Evolutionary conservation across 129 eudicot species (phyloP).

Genomic region (Saussurea involucrata): DNA sequence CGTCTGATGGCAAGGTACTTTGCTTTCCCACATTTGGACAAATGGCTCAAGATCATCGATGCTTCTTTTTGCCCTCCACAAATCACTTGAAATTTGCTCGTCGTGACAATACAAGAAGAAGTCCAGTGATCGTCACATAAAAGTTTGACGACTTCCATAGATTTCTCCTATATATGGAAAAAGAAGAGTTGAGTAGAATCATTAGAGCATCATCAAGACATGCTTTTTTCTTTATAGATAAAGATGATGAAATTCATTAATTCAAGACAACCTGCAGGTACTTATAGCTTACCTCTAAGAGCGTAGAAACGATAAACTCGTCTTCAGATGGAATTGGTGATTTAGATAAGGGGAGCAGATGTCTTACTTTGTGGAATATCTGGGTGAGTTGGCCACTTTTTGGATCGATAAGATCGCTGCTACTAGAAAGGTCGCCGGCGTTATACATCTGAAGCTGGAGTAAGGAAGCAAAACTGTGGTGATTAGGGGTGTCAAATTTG

Average conservation of each 20-base stretch:
- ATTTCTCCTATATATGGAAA: conserved; percentile 41
- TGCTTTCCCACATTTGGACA: conserved; percentile 58
- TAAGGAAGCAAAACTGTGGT: not conserved
- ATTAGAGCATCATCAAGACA: not conserved
- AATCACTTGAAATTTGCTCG: conserved; percentile 54
- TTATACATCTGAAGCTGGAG: conserved; percentile 80
- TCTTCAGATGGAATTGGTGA: conserved; percentile 39
- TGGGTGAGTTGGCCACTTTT: conserved; percentile 43
- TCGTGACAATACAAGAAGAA: conserved; percentile 55
- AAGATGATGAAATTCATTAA: not conserved
- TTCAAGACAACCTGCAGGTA: not conserved
- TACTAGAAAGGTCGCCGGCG: conserved; percentile 48
- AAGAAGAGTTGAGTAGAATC: not conserved
- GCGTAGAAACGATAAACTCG: conserved; percentile 38
- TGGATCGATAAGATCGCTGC: conserved; percentile 42
- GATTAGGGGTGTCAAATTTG: too few relatives aligned
- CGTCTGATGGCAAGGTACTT: conserved; percentile 40
- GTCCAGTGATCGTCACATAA: conserved; percentile 77
- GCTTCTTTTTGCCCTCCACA: conserved; percentile 58
- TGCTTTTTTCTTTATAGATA: not conserved
- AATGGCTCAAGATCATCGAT: conserved; percentile 58
- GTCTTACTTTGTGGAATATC: conserved; percentile 42
- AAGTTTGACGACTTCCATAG: conserved; percentile 40
- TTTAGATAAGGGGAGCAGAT: conserved; percentile 25
- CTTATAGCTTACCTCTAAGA: conserved; percentile 43